phyloP scores from a whole-genome alignment of 768 basidiomycete genomes.

The Leccinum imitatum region DNA sequence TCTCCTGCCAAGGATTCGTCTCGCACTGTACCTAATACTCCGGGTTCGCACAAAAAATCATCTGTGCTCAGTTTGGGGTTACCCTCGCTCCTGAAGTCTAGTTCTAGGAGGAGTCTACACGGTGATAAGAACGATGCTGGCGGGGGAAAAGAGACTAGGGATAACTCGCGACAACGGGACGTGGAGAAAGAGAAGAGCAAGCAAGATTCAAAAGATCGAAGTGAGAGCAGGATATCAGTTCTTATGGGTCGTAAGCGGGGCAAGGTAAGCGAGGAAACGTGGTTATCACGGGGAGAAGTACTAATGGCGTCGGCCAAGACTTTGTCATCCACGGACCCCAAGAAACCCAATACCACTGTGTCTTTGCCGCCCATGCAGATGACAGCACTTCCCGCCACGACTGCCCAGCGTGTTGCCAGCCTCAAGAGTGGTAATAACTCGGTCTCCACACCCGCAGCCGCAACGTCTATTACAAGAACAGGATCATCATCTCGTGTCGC shows the following conservation, averaged over 20 bases:
- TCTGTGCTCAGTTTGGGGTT: slow-evolving; percentile 80
- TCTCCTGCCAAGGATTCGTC: slow-evolving; percentile 57
- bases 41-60: slow-evolving; percentile 73
- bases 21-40: slow-evolving; percentile 52
- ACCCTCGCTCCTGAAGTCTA: slow-evolving; percentile 83
- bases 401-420: slow-evolving; percentile 82
- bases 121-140: slow-evolving; percentile 45
- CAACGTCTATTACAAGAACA: slow-evolving; percentile 40
- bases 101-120: slow-evolving; percentile 78
- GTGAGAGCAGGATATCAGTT: slow-evolving; percentile 85
- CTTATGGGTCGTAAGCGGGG: slow-evolving; percentile 88
- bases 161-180: slow-evolving; percentile 44
- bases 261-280: slow-evolving; percentile 59
- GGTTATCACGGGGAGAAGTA: not conserved
- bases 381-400: slow-evolving; percentile 74
- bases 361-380: slow-evolving; percentile 91
- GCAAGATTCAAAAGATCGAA: slow-evolving; percentile 80
- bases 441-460: slow-evolving; percentile 42
- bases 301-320: slow-evolving; percentile 50
- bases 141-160: slow-evolving; percentile 52
- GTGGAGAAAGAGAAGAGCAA: slow-evolving; percentile 55
- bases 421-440: slow-evolving; percentile 59
- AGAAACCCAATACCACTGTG: slow-evolving; percentile 67
- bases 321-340: slow-evolving; percentile 76
- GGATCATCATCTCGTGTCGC: slow-evolving; percentile 61